Conservation (phyloP, 768 basidiomycete species). For the Tulasnella sp. region DNA sequence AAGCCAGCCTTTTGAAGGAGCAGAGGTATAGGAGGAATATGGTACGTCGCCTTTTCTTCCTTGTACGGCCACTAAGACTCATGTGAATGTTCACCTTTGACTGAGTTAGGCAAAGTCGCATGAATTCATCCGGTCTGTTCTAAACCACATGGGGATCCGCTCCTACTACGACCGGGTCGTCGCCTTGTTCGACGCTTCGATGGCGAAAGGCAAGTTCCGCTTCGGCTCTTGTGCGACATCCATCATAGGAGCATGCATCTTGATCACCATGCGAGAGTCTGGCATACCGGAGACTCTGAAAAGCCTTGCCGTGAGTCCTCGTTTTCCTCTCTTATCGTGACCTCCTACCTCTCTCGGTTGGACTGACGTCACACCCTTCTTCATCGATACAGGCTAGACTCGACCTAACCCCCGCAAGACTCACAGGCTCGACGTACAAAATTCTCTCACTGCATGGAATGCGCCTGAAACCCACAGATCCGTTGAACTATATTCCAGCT, state of each 20-base stretch:
- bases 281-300: conserved; percentile 54
- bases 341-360: not conserved
- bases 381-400: conserved; percentile 33
- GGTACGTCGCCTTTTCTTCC: not conserved
- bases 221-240: conserved; percentile 69
- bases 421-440: conserved; percentile 45
- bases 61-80: not conserved
- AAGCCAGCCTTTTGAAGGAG: conserved; percentile 1
- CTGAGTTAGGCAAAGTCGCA: not conserved
- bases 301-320: conserved; percentile 44
- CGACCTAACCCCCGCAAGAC: conserved; percentile 37
- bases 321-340: not conserved
- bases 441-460: conserved; percentile 43
- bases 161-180: conserved; percentile 2
- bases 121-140: not conserved
- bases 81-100: not conserved
- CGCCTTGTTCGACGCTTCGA: conserved; percentile 53
- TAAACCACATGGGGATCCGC: not conserved
- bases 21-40: conserved; percentile 1
- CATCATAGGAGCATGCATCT: conserved; percentile 55
- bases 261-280: conserved; percentile 60
- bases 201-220: conserved; percentile 42
- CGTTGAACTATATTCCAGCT: conserved; percentile 44
- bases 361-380: not conserved
- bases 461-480: conserved; percentile 42